phyloP scores from a whole-genome alignment of 257 asterid species.

The Solanum neorickii region DNA sequence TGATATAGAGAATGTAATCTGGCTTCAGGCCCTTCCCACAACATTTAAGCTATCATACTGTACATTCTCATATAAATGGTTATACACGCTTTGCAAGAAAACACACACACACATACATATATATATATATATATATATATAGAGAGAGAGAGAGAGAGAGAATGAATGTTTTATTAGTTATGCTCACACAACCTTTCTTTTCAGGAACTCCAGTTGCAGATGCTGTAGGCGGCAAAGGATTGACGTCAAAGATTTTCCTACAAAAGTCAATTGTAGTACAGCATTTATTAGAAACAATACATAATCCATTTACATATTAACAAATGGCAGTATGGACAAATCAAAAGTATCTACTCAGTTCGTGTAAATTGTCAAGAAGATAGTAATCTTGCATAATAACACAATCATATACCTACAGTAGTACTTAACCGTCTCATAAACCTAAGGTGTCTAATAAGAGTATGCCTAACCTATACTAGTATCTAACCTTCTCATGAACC shows the following conservation, averaged over 20 bases:
- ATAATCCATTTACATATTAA: not conserved
- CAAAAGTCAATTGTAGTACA: not conserved
- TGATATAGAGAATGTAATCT: not conserved
- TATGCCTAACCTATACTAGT: not conserved
- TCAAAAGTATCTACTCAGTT: not conserved
- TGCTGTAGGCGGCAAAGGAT: slow-evolving; percentile 30
- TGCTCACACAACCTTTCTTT: slow-evolving; percentile 31
- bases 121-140: too few relatives aligned
- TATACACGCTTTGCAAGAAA: not conserved
- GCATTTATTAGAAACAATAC: not conserved
- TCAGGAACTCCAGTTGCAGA: slow-evolving; percentile 25
- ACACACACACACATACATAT: not conserved
- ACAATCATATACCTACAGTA: not conserved
- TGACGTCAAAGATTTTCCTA: slow-evolving; percentile 62
- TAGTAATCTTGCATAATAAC: not conserved
- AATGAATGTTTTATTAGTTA: not conserved
- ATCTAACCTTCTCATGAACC: not conserved
- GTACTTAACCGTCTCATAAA: not conserved
- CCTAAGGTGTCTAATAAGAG: not conserved
- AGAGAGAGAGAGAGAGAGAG: not conserved
- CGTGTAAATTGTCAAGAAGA: not conserved
- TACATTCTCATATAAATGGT: not conserved
- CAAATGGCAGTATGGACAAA: not conserved
- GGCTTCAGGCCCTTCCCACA: not conserved
- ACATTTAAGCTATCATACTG: not conserved